phyloP scores from a whole-genome alignment of 768 basidiomycete genomes.

The Scleroderma bovista region DNA sequence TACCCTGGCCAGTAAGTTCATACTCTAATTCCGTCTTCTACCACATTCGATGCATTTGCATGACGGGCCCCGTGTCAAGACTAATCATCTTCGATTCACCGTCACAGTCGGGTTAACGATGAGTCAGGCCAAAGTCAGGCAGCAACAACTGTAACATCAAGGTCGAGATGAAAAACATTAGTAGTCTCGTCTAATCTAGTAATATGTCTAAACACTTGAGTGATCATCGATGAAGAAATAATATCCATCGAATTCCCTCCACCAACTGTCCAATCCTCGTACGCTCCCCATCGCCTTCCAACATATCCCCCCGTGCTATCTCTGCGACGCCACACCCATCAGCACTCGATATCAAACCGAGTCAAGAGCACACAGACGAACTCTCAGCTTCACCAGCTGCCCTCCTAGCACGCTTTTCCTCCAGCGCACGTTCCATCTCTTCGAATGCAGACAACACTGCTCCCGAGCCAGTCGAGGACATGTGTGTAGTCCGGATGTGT shows the following conservation, averaged over 20 bases:
- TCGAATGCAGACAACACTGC: constrained; percentile 63
- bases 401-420: constrained; percentile 37
- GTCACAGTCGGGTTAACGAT: too few species aligned
- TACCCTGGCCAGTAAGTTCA: too few species aligned
- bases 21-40: too few species aligned
- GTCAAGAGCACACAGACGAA: constrained; percentile 24
- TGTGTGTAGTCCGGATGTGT: constrained; percentile 31
- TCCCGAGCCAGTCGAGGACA: constrained; percentile 6
- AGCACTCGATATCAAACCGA: constrained; percentile 5
- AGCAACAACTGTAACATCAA: too few species aligned
- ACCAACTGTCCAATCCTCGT: constrained; percentile 4
- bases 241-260: constrained; percentile 44
- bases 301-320: constrained; percentile 12
- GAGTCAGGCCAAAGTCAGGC: too few species aligned
- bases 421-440: constrained; percentile 57
- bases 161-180: too few species aligned
- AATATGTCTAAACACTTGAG: too few species aligned
- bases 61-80: too few species aligned
- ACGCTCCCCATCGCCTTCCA: constrained; percentile 13
- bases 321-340: constrained; percentile 11
- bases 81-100: too few species aligned
- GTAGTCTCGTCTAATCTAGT: too few species aligned
- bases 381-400: constrained; percentile 30
- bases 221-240: constrained; percentile 39
- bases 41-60: too few species aligned